Percentiles rank a stretch among this genome's conserved stretches.
phyloP scores from a whole-genome alignment of 1,139 yeast species.

The Arxiozyma slooffiae region DNA sequence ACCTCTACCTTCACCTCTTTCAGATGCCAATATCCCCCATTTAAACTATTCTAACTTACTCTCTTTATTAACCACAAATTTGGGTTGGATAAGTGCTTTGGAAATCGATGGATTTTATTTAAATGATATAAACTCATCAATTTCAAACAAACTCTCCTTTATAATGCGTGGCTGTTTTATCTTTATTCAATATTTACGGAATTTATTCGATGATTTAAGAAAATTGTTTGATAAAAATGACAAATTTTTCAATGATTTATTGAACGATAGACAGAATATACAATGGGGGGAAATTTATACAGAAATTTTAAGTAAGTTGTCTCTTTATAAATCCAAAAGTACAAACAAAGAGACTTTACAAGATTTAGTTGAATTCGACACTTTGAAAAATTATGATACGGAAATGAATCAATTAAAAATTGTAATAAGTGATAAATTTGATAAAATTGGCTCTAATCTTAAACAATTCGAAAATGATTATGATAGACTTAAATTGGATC shows the following conservation, averaged over 20 bases:
- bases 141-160: conserved; percentile 9
- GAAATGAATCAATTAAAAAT: neutral
- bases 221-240: conserved; percentile 43
- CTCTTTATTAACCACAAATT: conserved; percentile 36
- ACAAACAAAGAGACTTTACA: neutral
- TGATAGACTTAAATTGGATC: neutral
- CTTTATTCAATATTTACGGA: neutral
- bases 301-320: conserved; percentile 8
- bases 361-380: conserved; percentile 2
- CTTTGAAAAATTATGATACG: neutral
- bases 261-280: conserved; percentile 38
- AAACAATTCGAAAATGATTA: neutral
- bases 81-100: conserved; percentile 46
- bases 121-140: conserved; percentile 21
- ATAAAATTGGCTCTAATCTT: conserved; percentile 13
- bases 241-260: conserved; percentile 40
- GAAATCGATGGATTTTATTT: conserved; percentile 37
- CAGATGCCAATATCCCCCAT: conserved; percentile 14
- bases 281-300: conserved; percentile 42
- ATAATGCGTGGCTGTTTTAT: neutral
- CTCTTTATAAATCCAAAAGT: neutral
- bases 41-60: conserved; percentile 5
- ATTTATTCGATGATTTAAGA: neutral
- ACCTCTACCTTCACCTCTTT: conserved; percentile 35
- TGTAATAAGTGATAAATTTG: conserved; percentile 25